A percentile compares a stretch with the other conserved stretches of the same genome.
Evolutionary conservation across 1,284 basidiomycete species (phyloP).

Genomic region (Heimioporus punctisporus): DNA sequence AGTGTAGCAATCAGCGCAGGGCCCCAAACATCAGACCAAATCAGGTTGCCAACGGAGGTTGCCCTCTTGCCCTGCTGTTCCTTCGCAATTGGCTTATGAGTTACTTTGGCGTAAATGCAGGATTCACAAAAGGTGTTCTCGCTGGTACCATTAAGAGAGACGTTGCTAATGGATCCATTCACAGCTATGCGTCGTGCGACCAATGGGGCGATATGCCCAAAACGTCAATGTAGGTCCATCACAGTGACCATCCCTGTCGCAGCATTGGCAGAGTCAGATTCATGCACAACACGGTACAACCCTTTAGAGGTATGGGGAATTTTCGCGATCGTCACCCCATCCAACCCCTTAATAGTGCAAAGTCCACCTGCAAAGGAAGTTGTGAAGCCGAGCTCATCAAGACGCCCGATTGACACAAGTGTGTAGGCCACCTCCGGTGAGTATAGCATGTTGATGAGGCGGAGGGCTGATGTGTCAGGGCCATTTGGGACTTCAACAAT

Average conservation of each 20-base stretch:
- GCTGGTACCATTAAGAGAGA: neutral
- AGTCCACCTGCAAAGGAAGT: constrained; percentile 28
- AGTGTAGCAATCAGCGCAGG: neutral
- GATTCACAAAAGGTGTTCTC: neutral
- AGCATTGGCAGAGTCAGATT: neutral
- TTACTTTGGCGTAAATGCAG: neutral
- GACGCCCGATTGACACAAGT: constrained; percentile 35
- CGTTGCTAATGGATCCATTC: neutral
- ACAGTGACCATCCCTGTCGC: constrained; percentile 24
- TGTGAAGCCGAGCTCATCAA: constrained; percentile 34
- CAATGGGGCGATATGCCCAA: constrained; percentile 37
- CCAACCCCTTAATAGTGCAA: constrained; percentile 26
- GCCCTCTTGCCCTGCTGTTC: neutral
- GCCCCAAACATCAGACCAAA: neutral
- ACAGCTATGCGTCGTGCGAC: neutral
- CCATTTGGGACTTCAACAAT: constrained; percentile 40
- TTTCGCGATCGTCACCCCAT: constrained; percentile 20
- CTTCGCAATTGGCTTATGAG: neutral
- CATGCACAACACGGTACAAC: neutral
- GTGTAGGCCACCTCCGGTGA: constrained; percentile 37
- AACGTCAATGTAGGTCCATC: constrained; percentile 33
- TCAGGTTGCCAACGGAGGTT: neutral
- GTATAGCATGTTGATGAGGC: constrained; percentile 38
- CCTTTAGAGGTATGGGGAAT: constrained; percentile 12
- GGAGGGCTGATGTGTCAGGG: constrained; percentile 20